Evolutionary conservation across 163 green algal genomes (phyloP), one percentile per base, ranked within the genome.

Genomic region (Scenedesmus sp.): DNA sequence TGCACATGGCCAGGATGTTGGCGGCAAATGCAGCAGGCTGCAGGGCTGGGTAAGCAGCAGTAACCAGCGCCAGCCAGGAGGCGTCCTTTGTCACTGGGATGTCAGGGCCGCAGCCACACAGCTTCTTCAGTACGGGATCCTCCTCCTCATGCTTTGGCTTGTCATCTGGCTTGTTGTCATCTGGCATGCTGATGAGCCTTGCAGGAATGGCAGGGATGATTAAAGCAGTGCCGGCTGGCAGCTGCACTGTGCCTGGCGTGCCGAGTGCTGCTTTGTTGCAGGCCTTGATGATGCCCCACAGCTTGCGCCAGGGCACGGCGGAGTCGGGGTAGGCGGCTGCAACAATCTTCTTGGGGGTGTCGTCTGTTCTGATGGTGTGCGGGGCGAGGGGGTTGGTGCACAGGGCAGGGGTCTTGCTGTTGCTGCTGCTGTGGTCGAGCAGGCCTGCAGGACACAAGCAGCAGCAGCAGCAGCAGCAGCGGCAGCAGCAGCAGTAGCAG

Each of bases 1-100:
- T 86, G 55, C 81, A 86, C 81, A 86, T 86, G 3, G 6, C 9
- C 81, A 86, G 55, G 81, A 86, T 62, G 81, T 86, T 86, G 81
- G 81, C 81, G 9, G 55, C 52, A 62, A 66, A 86, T 5, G 5
- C 81, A 86, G 81, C 55, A 46, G 46, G 81, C 18, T 62, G 34
- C 54, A 86, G 34, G 1, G 2, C 81, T 26, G 81, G 81, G 81
- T 64, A 86, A 2, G 16, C 18, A 46, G 81, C 52, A 66, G 34
- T 86, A 5, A 86, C 46, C 16, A 62, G 0, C 2, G 59, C 81
- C 26, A 66, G 34, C 81, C 81, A 86, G 5, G 81, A n/a, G 16
- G 81, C 59, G 81, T 7, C 5, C 5, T 4, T 26, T 8, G 16
- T 62, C 5, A 86, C 81, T 6, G 34, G 1, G 5, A 86, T 66